Evolutionary conservation across 345 rosid genomes (phyloP).

Genomic region (Lenwebbia sp.): DNA sequence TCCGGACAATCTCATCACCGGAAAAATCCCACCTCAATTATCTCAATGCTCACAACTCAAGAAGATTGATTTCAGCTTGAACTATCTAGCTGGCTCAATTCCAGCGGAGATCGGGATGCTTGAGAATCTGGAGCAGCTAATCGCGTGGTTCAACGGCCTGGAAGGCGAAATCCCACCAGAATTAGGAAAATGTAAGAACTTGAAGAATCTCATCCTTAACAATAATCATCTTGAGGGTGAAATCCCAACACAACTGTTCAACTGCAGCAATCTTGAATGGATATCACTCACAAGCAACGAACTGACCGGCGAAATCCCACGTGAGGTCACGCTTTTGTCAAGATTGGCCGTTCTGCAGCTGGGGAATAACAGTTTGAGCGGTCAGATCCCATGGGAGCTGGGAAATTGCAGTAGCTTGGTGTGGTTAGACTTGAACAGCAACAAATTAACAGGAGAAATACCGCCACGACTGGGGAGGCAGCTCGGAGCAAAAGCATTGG

Average conservation of each 20-base stretch:
- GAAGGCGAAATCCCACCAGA: conserved; percentile 74
- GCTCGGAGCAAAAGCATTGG: conserved; percentile 70
- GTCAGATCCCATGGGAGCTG: conserved; percentile 76
- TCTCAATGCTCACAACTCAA: conserved; percentile 75
- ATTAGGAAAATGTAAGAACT: conserved; percentile 57
- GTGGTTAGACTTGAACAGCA: conserved; percentile 88
- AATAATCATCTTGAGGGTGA: conserved; percentile 73
- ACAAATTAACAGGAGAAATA: conserved; percentile 82
- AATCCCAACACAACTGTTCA: conserved; percentile 68
- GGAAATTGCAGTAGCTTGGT: conserved; percentile 83
- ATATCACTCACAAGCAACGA: conserved; percentile 79
- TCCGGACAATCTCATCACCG: conserved; percentile 68
- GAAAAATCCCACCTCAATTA: conserved; percentile 61
- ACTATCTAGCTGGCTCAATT: conserved; percentile 74
- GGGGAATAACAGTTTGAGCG: conserved; percentile 80
- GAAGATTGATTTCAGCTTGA: conserved; percentile 73
- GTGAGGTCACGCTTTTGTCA: conserved; percentile 50
- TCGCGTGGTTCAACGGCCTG: conserved; percentile 84
- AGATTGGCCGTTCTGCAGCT: conserved; percentile 89
- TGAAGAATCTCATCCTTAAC: conserved; percentile 78
- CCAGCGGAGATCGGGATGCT: conserved; percentile 75
- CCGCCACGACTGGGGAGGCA: conserved; percentile 85
- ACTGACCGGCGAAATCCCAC: conserved; percentile 56
- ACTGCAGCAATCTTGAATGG: conserved; percentile 88
- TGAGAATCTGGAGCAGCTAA: conserved; percentile 73